Base-by-base conservation (phyloP, 2,329 filamentous ascomycete species). In the Aspergillus fumigatiaffinis region DNA sequence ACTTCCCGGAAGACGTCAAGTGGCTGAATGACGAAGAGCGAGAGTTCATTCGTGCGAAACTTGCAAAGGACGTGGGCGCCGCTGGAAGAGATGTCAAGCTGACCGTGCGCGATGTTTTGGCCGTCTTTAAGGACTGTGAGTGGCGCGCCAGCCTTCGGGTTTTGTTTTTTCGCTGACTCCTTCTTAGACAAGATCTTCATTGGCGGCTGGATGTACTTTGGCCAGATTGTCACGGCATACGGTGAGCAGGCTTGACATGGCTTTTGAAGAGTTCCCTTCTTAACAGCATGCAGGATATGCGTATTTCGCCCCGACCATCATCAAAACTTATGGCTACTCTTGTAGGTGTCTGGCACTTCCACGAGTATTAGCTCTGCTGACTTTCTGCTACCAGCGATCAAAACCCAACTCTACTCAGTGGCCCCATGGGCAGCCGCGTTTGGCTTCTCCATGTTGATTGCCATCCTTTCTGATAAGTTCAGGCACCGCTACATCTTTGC, bases 121-220 rank as follows among this genome's bases (percentile, higher is more conserved):
- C 74, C 21, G 86, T 90, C 21, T 83, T 92, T 76, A 87, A 86
- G 67, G 89, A 93, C 73, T 86, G 74, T 77, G 57, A 68, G 73
- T 20, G 8, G 3, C 12, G 6, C 14, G 7, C 9, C 1, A 4
- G 3, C 44, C 17, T 20, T 8, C 28, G 23, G 10, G 6, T n/a
- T 46, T 9, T 23, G 8, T 12, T 42, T 5, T 23, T 47, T 48
- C 47, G 47, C 66, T 68, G 32, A 70, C 59, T 38, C 25, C 25
- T 20, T 21, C 55, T 4, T 53, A 77, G 75, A 75, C 66, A 90
- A 90, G 72, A 81, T 92, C 65, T 83, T 90, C 65, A 72, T 91
- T 14, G 89, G 87, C 48, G 88, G 87, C 0, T 80, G 92, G 71
- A 92, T 92, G 88, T 93, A 92, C 74, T 87, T 92, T 65, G 89